Evolutionary conservation across 2,329 filamentous ascomycete species (phyloP).

Genomic region (Colletotrichum neosansevieriae): DNA sequence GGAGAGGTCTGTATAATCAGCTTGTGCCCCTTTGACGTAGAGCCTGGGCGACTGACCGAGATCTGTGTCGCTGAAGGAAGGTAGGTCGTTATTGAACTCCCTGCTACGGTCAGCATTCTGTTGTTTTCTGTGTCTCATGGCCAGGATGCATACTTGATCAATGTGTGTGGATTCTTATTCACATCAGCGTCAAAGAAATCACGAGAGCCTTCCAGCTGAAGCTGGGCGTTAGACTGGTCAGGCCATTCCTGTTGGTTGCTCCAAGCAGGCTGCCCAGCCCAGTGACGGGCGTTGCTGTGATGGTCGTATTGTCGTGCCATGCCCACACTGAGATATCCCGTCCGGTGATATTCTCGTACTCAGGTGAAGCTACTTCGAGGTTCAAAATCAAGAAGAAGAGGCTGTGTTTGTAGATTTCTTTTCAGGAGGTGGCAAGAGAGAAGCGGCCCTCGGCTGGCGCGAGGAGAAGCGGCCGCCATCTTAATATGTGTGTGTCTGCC

Average conservation of each 20-base stretch:
- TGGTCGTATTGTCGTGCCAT: slow-evolving; percentile 12
- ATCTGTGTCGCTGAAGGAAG: neutral
- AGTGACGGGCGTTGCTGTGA: slow-evolving; percentile 5
- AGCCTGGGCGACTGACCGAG: slow-evolving; percentile 8
- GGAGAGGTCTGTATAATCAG: slow-evolving; percentile 16
- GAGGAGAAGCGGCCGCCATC: slow-evolving; percentile 1
- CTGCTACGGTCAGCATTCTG: slow-evolving; percentile 3
- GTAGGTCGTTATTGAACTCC: slow-evolving; percentile 25
- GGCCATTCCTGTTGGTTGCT: slow-evolving; percentile 9
- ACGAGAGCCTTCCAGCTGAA: neutral
- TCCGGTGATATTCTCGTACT: neutral
- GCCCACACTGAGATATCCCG: slow-evolving; percentile 4
- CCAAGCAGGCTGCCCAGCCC: slow-evolving; percentile 20
- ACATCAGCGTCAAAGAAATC: slow-evolving; percentile 5
- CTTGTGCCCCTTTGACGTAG: neutral
- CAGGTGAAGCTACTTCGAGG: slow-evolving; percentile 1
- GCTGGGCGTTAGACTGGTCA: too few species aligned
- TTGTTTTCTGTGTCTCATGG: neutral
- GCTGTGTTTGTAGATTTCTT: slow-evolving; percentile 30
- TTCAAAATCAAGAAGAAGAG: neutral
- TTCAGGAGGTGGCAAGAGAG: neutral
- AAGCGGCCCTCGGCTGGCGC: neutral
- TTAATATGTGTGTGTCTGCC: slow-evolving; percentile 8
- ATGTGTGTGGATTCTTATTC: slow-evolving; percentile 3
- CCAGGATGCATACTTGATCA: slow-evolving; percentile 20